Evolutionary conservation across 139 green algal genomes (phyloP).

Genomic region (Zygnema cylindricum): DNA sequence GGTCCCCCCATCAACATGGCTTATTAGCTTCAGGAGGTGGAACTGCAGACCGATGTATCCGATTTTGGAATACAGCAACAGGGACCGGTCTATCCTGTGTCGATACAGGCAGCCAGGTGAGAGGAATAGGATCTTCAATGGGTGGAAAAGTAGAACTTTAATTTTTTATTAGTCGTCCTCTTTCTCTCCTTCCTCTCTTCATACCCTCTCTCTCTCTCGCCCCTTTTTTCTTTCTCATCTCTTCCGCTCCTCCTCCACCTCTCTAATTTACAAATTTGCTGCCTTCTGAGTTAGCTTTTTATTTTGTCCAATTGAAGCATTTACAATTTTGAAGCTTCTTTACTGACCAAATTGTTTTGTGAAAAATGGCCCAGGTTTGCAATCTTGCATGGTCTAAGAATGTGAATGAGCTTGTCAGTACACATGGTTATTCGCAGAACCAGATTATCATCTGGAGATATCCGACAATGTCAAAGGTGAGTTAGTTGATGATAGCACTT

Average conservation of each 20-base stretch:
- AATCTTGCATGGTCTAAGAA: conserved; percentile 96
- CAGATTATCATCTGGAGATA: conserved; percentile 93
- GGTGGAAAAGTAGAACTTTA: too few relatives aligned
- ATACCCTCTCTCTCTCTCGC: neutral
- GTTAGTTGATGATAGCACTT: conserved; percentile 18
- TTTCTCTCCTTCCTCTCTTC: neutral
- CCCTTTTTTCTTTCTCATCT: neutral
- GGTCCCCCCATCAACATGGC: conserved; percentile 95
- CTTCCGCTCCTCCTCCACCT: neutral
- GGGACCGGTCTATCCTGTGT: conserved; percentile 76
- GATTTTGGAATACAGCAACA: conserved; percentile 95
- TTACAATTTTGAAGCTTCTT: too few relatives aligned
- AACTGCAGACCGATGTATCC: conserved; percentile 93
- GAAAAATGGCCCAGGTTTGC: conserved; percentile 75
- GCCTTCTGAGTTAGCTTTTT: too few relatives aligned
- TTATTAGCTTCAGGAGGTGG: conserved; percentile 92
- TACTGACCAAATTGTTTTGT: neutral
- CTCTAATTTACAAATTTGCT: neutral
- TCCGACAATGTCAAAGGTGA: conserved; percentile 76
- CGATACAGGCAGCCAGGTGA: conserved; percentile 82
- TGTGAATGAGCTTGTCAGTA: conserved; percentile 96
- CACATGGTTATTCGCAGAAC: conserved; percentile 98
- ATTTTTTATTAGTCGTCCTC: too few relatives aligned
- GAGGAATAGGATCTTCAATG: neutral
- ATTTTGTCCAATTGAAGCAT: too few relatives aligned